These are phyloP conservation scores for Solanum lycopersicoides DNA, from an alignment of 257 asterid genomes.

Conservation along the genomic window DNA sequence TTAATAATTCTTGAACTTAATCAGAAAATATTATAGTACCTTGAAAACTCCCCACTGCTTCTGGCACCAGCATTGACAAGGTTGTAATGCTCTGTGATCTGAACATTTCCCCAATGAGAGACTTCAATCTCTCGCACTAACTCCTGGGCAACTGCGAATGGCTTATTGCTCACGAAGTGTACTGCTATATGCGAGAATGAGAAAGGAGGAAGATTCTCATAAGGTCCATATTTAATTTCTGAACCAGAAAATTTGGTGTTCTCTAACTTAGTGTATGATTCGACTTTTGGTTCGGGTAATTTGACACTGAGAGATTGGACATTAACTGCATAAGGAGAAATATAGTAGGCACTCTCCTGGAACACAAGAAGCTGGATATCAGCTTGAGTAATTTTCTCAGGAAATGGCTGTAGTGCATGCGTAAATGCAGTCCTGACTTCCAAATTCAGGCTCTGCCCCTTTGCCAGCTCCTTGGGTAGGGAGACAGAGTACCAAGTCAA, in stretches of 20 bases:
- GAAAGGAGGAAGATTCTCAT: constrained; percentile 64
- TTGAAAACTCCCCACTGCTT: constrained; percentile 86
- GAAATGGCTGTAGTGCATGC: constrained; percentile 62
- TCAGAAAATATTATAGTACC: constrained; percentile 33
- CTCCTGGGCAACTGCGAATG: constrained; percentile 73
- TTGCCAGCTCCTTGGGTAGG: constrained; percentile 62
- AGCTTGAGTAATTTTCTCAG: constrained; percentile 90
- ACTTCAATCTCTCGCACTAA: constrained; percentile 90
- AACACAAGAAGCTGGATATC: constrained; percentile 71
- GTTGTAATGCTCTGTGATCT: constrained; percentile 74
- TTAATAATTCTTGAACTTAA: not conserved
- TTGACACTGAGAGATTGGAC: constrained; percentile 69
- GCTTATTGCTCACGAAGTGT: constrained; percentile 67
- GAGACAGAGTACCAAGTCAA: constrained; percentile 70
- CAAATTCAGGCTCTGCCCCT: constrained; percentile 62
- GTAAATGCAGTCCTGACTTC: constrained; percentile 72
- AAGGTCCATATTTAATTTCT: constrained; percentile 90
- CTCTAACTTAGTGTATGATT: constrained; percentile 84
- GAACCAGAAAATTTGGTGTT: constrained; percentile 80
- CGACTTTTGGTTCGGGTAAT: constrained; percentile 79
- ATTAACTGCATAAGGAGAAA: constrained; percentile 71
- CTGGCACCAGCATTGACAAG: constrained; percentile 85
- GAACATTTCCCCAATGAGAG: constrained; percentile 99
- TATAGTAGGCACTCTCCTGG: constrained; percentile 80
- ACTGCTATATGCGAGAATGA: constrained; percentile 52